phyloP scores from a whole-genome alignment of 2,329 filamentous ascomycete genomes.

The Pyricularia sp. region DNA sequence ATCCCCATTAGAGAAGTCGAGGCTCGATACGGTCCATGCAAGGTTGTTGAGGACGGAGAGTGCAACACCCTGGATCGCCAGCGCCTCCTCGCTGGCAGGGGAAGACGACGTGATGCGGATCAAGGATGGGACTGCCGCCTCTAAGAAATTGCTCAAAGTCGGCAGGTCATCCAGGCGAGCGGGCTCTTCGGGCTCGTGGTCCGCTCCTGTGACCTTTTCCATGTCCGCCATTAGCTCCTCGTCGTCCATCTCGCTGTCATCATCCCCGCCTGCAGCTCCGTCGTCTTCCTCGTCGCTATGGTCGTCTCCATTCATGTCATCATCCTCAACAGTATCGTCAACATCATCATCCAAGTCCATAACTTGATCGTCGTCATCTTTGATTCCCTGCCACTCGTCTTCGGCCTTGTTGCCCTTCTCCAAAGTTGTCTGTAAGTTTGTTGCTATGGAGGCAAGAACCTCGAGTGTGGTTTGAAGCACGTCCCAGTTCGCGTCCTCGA shows the following conservation, averaged over 20 bases:
- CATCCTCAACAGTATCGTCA: slow-evolving; percentile 23
- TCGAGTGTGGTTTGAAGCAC: slow-evolving; percentile 48
- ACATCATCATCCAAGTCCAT: slow-evolving; percentile 25
- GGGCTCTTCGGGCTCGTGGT: slow-evolving; percentile 28
- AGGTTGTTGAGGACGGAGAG: slow-evolving; percentile 58
- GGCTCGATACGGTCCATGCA: slow-evolving; percentile 54
- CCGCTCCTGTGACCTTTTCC: slow-evolving; percentile 48
- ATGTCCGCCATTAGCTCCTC: slow-evolving; percentile 48
- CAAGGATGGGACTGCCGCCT: slow-evolving; percentile 36
- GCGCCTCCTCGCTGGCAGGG: slow-evolving; percentile 28
- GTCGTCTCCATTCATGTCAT: slow-evolving; percentile 24
- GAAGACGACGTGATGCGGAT: slow-evolving; percentile 34
- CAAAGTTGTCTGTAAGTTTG: slow-evolving; percentile 42
- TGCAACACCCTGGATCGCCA: slow-evolving; percentile 41
- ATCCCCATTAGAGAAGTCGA: slow-evolving; percentile 47
- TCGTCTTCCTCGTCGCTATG: slow-evolving; percentile 26
- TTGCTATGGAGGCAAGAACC: slow-evolving; percentile 55
- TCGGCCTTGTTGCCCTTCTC: slow-evolving; percentile 31
- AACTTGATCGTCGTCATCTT: slow-evolving; percentile 16
- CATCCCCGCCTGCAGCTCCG: slow-evolving; percentile 23
- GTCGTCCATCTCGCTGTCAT: slow-evolving; percentile 24
- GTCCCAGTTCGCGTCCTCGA: slow-evolving; percentile 15
- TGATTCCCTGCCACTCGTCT: slow-evolving; percentile 29
- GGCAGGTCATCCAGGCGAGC: slow-evolving; percentile 41
- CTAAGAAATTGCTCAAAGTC: slow-evolving; percentile 38